Conservation (phyloP, 2,329 filamentous ascomycete genomes). For the Botrytis tulipae region DNA sequence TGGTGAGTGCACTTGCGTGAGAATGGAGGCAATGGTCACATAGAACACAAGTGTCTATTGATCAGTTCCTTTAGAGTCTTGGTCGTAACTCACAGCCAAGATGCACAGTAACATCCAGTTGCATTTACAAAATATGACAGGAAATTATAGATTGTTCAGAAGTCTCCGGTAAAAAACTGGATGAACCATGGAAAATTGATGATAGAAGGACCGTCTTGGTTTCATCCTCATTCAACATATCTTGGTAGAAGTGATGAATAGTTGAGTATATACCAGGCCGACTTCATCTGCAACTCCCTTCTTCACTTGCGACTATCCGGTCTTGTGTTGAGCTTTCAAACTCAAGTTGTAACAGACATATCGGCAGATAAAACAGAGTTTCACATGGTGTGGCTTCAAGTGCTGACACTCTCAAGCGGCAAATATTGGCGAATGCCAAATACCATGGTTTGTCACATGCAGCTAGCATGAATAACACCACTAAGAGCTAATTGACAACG, state of each 20-base stretch:
- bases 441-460: not conserved
- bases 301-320: too few species aligned
- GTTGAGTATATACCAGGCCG: too few species aligned
- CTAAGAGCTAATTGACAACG: not conserved
- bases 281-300: not conserved
- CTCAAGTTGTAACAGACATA: not conserved
- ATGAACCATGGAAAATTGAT: not conserved
- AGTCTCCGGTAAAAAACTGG: too few species aligned
- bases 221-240: not conserved
- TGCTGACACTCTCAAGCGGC: not conserved
- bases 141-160: not conserved
- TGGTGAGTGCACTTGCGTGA: not conserved
- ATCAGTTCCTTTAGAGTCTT: not conserved
- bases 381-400: not conserved
- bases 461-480: not conserved
- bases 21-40: not conserved
- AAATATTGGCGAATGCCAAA: not conserved
- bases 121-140: not conserved
- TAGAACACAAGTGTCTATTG: not conserved
- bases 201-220: not conserved
- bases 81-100: too few species aligned
- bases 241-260: not conserved
- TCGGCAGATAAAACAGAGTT: not conserved
- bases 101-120: not conserved
- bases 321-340: not conserved